phyloP scores from a whole-genome alignment of 352 stramenopile species.

The Pythium diclinum region DNA sequence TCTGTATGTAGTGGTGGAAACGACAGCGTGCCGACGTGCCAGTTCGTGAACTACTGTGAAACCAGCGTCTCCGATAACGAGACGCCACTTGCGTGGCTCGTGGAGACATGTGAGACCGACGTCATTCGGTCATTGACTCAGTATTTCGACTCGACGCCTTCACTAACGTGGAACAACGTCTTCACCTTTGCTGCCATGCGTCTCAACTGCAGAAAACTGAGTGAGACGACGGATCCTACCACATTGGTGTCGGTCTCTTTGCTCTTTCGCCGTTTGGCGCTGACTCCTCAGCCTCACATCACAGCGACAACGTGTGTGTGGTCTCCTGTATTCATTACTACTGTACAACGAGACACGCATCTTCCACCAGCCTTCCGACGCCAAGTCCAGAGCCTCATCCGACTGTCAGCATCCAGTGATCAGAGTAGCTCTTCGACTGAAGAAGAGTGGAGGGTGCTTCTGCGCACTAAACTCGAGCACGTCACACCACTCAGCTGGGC shows the following conservation, averaged over 20 bases:
- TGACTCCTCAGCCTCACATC: neutral
- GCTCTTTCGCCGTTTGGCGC: constrained; percentile 4
- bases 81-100: constrained; percentile 9
- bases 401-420: neutral
- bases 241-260: neutral
- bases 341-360: constrained; percentile 22
- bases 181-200: neutral
- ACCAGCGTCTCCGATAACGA: neutral
- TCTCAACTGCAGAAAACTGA: constrained; percentile 8
- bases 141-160: neutral
- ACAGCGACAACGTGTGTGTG: constrained; percentile 29
- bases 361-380: constrained; percentile 28
- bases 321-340: constrained; percentile 37
- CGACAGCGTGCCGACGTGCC: neutral
- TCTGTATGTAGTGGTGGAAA: neutral
- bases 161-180: constrained; percentile 26
- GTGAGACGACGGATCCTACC: neutral
- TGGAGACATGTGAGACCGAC: constrained; percentile 6
- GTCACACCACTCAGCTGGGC: constrained; percentile 48
- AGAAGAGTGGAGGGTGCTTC: constrained; percentile 24
- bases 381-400: constrained; percentile 23
- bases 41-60: constrained; percentile 6
- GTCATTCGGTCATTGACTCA: neutral
- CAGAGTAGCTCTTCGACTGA: neutral
- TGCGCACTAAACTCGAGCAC: constrained; percentile 34